Base-by-base conservation (phyloP, 2,329 filamentous ascomycete genomes). In the Aspergillus fructus region DNA sequence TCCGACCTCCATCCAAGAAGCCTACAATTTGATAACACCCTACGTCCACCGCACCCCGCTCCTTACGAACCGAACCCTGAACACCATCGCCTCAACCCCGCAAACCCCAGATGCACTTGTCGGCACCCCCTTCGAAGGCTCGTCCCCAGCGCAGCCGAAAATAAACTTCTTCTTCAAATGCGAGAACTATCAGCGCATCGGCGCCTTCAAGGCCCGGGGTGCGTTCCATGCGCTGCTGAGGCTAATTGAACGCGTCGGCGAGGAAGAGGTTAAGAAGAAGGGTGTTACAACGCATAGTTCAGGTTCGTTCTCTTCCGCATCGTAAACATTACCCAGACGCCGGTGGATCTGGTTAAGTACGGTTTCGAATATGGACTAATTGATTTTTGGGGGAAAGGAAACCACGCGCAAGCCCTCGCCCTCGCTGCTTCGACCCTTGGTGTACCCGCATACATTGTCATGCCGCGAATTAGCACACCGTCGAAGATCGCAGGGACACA, bases 201-300 rank as follows among this genome's bases (percentile, higher is more conserved):
- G 93, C 51, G 93, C 93, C 1, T 97, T 97, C 80, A 97, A 97
- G 78, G 89, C 87, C 15, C 81, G 93, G 6, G 94, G 93, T 5
- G 93, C 93, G 0, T 97, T 96, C 66, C 91, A 97, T 74, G 92
- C 93, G 0, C 71, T 96, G 39, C 82, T 86, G 67, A 77, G 89
- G 56, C 75, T 96, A 68, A 85, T 88, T 69, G 74, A 72, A 62
- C 83, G 87, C 66, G 77, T 81, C 4, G 86, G 84, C 1, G 84
- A 84, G 75, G 80, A 87, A 39, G 84, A 85, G 62, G 81, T 89
- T 0, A 75, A 76, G 65, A 78, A 77, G 68, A 85, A 80, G 69
- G 93, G 93, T 1, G 92, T 97, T 7, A 87, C 92, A 11, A 97
- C 93, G 64, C 93, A 97, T 78, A 94, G 90, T 72, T 92, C 88